phyloP scores from a whole-genome alignment of 1,139 yeast species.

The Pichia sp. region DNA sequence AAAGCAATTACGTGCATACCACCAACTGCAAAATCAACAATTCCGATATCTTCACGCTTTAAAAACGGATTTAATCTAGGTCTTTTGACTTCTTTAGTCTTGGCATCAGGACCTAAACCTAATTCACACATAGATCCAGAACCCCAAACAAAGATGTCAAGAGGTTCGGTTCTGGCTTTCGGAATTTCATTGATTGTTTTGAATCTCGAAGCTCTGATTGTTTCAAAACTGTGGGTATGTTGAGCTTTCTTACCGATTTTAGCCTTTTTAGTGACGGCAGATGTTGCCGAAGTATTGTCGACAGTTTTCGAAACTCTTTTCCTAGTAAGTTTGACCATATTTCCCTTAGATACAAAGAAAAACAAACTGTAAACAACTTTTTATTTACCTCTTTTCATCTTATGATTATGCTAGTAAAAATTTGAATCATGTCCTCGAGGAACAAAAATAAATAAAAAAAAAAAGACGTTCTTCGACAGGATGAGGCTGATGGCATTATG shows the following conservation, averaged over 20 bases:
- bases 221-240: conserved; percentile 38
- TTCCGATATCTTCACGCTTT: conserved; percentile 48
- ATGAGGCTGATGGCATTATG: too few relatives aligned
- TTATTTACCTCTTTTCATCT: too few relatives aligned
- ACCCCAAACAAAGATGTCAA: conserved; percentile 90
- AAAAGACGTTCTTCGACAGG: too few relatives aligned
- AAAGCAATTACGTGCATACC: conserved; percentile 91
- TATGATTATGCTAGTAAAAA: too few relatives aligned
- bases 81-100: conserved; percentile 86
- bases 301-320: conserved; percentile 12
- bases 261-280: conserved; percentile 20
- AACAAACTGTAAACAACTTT: too few relatives aligned
- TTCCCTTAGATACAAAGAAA: neutral
- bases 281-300: conserved; percentile 15
- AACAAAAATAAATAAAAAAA: too few relatives aligned
- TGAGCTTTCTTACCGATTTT: conserved; percentile 2
- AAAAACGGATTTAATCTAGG: conserved; percentile 84
- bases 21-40: conserved; percentile 86
- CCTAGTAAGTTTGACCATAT: conserved; percentile 12
- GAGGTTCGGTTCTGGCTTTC: conserved; percentile 31
- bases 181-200: conserved; percentile 40
- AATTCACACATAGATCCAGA: conserved; percentile 96
- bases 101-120: conserved; percentile 86
- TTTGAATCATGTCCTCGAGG: too few relatives aligned
- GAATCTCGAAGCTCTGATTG: conserved; percentile 36